Evolutionary conservation across 2,329 filamentous ascomycete genomes (phyloP), one percentile per base, ranked within the genome.

Genomic region (Sporothrix curviconia): DNA sequence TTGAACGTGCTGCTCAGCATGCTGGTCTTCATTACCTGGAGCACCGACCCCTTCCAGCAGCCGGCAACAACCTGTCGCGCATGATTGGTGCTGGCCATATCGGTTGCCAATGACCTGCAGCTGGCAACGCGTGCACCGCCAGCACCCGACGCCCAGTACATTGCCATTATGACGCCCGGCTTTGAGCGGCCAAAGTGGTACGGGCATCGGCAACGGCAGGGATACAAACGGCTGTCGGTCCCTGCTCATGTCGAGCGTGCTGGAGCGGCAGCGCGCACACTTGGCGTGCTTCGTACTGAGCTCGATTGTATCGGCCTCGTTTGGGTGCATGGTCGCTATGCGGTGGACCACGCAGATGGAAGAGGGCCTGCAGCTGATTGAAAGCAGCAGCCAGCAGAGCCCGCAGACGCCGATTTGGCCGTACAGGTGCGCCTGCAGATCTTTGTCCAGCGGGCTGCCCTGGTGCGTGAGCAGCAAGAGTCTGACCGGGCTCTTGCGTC

Each of bases 281-380:
- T 55, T 70, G 6, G 67, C 62, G n/a, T 70, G 66, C 58, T 70
- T 67, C 50, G 44, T 67, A 17, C 59, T 69, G 15, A 66, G 65
- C 54, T 69, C 68, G 14, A 60, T 61, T 62, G 63, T 72, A 44
- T 70, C 71, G 6, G 67, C 68, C 7, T 68, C 71, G 47, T 66
- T 71, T 59, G 65, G 66, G 2, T 68, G 69, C 24, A 64, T 67
- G 57, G 69, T 71, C 37, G 63, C 70, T 17, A 52, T 72, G 42
- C 65, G 66, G 51, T 73, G 71, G 71, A 71, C 69, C 3, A 61
- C 68, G n/a, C 67, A 69, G 54, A 72, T 74, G 70, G 71, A 72
- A 58, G 67, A 71, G 34, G 66, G 66, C 2, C 66, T 73, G 52
- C 63, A 51, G 40, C 54, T 66, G 17, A 63, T 73, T 6, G 59